Conservation (phyloP, 1,139 yeast genomes). For the Starmera stellimalicola region DNA sequence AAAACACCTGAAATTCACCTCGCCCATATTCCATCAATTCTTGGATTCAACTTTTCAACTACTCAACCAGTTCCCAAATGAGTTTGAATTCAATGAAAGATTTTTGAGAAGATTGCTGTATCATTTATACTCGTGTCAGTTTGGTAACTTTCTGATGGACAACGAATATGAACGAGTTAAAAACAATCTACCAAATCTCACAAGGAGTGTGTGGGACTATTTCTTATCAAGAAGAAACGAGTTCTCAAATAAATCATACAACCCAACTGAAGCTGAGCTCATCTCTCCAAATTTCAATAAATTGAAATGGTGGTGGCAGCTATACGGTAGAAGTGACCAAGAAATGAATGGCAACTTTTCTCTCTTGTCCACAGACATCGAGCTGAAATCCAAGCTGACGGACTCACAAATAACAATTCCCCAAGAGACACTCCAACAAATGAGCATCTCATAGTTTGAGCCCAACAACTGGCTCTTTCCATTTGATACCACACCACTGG, state of each 20-base stretch:
- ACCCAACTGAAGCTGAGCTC: conserved; percentile 29
- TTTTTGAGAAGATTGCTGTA: conserved; percentile 76
- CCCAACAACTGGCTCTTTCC: conserved; percentile 33
- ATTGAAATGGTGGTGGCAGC: conserved; percentile 81
- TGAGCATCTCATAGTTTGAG: conserved; percentile 1
- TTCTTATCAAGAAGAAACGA: conserved; percentile 70
- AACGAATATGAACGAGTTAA: conserved; percentile 53
- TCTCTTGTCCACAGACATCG: too few relatives aligned
- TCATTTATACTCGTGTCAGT: conserved; percentile 89
- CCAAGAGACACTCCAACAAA: not conserved
- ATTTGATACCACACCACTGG: conserved; percentile 66
- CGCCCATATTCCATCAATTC: conserved; percentile 92
- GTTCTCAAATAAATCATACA: conserved; percentile 48
- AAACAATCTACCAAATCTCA: conserved; percentile 32
- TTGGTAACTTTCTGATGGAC: conserved; percentile 80
- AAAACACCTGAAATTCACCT: conserved; percentile 44
- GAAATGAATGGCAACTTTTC: conserved; percentile 71
- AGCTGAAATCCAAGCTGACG: too few relatives aligned
- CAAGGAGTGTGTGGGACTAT: conserved; percentile 91
- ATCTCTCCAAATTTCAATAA: conserved; percentile 59
- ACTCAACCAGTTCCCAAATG: conserved; percentile 54
- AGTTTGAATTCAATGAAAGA: conserved; percentile 83
- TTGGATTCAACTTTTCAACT: conserved; percentile 83
- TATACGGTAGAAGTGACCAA: conserved; percentile 67
- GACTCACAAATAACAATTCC: too few relatives aligned